Percentiles rank a stretch among this genome's conserved stretches.
These are phyloP conservation scores for Astrocystis sublimbata DNA, from an alignment of 495 filamentous ascomycete species.

Conservation along the genomic window DNA sequence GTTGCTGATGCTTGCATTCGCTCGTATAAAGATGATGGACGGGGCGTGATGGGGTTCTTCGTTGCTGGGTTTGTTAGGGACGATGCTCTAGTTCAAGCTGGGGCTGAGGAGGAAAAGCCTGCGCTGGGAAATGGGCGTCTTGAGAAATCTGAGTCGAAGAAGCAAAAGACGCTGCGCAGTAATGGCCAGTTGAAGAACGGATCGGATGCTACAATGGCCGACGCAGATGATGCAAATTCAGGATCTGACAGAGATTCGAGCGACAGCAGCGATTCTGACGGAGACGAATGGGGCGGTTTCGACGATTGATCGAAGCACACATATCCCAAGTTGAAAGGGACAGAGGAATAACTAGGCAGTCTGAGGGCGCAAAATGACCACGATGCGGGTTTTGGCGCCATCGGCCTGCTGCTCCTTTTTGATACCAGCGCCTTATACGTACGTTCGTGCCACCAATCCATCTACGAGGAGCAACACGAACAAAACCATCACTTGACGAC, in stretches of 20 bases:
- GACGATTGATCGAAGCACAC: conserved; percentile 38
- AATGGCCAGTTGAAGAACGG: neutral
- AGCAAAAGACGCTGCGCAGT: neutral
- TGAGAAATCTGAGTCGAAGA: neutral
- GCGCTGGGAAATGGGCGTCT: neutral
- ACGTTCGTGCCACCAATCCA: no score
- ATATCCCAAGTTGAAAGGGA: no score
- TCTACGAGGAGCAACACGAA: no score
- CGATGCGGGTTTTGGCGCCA: no score
- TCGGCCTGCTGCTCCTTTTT: no score
- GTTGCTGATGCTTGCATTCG: conserved; percentile 74
- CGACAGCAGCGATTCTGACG: conserved; percentile 6
- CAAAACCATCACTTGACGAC: no score
- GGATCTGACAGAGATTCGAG: neutral
- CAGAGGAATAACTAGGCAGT: no score
- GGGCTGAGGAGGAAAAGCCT: neutral
- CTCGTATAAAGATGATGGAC: conserved; percentile 74
- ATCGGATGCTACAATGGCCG: neutral
- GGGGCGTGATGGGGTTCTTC: conserved; percentile 59
- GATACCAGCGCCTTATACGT: no score
- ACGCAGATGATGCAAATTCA: neutral
- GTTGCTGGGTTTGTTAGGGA: conserved; percentile 43
- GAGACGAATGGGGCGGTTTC: conserved; percentile 53
- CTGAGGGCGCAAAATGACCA: no score
- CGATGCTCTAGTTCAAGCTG: no score